Evolutionary conservation across 192 early-diverging fungal species (phyloP).

Genomic region (Podila epicladia): DNA sequence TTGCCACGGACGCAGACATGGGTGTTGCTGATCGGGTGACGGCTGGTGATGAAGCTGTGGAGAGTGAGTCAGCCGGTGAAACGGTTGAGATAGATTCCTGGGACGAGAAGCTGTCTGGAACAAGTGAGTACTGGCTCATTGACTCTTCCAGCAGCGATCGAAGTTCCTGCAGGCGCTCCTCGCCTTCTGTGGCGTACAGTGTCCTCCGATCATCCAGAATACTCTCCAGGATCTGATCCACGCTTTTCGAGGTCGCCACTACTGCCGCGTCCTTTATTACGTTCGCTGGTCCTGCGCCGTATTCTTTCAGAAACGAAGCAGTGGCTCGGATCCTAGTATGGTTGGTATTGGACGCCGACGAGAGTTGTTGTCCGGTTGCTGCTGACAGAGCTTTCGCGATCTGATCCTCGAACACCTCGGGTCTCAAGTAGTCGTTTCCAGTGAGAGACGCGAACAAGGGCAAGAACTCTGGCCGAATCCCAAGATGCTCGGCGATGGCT

Average conservation of each 20-base stretch:
- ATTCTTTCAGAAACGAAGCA: constrained; percentile 27
- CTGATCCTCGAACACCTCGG: constrained; percentile 43
- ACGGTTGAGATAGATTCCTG: constrained; percentile 10
- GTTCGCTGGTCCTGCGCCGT: constrained; percentile 15
- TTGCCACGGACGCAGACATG: neutral
- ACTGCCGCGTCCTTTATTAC: neutral
- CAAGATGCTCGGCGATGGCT: constrained; percentile 42
- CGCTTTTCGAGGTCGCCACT: neutral
- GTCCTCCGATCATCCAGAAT: constrained; percentile 32
- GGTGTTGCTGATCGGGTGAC: neutral
- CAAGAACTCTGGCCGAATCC: constrained; percentile 34
- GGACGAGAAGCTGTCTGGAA: constrained; percentile 8
- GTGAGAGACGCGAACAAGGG: constrained; percentile 60
- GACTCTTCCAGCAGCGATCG: constrained; percentile 30
- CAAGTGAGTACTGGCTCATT: constrained; percentile 29
- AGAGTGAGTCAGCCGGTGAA: neutral
- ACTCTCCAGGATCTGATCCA: constrained; percentile 3
- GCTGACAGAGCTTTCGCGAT: constrained; percentile 16
- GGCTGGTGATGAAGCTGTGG: neutral
- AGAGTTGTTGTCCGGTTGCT: constrained; percentile 21
- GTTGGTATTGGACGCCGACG: constrained; percentile 16
- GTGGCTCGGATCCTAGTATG: constrained; percentile 35
- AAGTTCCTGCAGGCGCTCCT: constrained; percentile 18
- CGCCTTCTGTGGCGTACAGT: constrained; percentile 13
- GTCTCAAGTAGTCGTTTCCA: constrained; percentile 60